Percentiles rank a stretch among this genome's conserved stretches.
Conservation (phyloP, 1,139 yeast genomes). For the Pichia sp. region DNA sequence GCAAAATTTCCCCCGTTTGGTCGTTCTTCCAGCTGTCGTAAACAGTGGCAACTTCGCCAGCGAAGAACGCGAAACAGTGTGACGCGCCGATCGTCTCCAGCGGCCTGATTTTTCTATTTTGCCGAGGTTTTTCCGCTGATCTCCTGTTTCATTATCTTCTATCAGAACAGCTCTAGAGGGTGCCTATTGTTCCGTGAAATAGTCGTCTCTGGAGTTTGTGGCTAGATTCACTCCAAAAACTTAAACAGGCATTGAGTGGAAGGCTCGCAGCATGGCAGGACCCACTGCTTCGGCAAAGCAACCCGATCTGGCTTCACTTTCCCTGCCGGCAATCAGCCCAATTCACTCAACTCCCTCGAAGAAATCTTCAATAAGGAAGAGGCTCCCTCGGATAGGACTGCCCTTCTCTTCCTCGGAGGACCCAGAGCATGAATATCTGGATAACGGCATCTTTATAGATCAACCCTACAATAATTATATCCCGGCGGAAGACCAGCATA, state of each 20-base stretch:
- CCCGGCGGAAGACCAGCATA: not conserved
- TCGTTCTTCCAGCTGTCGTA: not conserved
- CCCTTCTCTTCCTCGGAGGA: conserved; percentile 4
- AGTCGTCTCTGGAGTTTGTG: not conserved
- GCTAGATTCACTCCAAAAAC: not conserved
- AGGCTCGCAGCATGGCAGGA: not conserved
- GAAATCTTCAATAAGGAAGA: conserved; percentile 6
- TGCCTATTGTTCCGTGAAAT: not conserved
- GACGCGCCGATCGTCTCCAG: not conserved
- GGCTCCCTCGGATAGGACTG: conserved; percentile 11
- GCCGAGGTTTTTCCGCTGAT: not conserved
- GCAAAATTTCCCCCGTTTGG: conserved; percentile 1
- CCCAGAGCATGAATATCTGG: not conserved
- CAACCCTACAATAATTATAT: not conserved
- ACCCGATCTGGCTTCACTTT: not conserved
- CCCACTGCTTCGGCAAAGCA: not conserved
- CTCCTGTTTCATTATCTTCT: not conserved
- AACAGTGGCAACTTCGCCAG: not conserved
- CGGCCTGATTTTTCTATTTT: not conserved
- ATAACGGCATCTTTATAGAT: not conserved
- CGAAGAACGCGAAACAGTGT: not conserved
- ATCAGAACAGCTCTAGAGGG: not conserved
- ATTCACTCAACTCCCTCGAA: conserved; percentile 8
- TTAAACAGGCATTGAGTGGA: not conserved
- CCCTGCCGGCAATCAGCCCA: conserved; percentile 3